These are phyloP conservation scores for Bullera alba DNA, from an alignment of 768 basidiomycete species.

Conservation along the genomic window DNA sequence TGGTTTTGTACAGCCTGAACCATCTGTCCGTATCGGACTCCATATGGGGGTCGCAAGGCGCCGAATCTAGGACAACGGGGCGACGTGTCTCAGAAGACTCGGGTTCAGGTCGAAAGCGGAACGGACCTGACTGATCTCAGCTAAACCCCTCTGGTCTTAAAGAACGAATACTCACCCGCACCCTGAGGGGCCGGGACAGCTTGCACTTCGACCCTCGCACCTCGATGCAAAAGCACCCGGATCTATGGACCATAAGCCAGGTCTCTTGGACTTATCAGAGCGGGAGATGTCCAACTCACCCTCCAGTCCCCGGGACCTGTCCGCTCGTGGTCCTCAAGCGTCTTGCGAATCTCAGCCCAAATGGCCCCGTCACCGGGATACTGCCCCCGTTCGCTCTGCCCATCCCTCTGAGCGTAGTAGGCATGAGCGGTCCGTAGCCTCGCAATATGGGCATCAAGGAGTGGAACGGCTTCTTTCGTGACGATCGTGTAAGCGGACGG, in stretches of 20 bases:
- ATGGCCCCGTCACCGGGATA: slow-evolving; percentile 26
- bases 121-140: not conserved
- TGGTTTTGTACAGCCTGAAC: slow-evolving; percentile 29
- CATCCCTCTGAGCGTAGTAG: slow-evolving; percentile 14
- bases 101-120: not conserved
- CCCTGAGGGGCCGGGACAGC: slow-evolving; percentile 16
- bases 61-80: slow-evolving; percentile 17
- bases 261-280: not conserved
- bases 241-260: slow-evolving; percentile 9
- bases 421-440: slow-evolving; percentile 24
- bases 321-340: slow-evolving; percentile 11
- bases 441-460: slow-evolving; percentile 22
- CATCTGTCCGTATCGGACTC: slow-evolving; percentile 7
- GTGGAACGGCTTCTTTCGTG: slow-evolving; percentile 12
- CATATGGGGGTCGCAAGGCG: not conserved
- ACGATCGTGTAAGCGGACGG: not conserved
- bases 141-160: not conserved
- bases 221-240: slow-evolving; percentile 21
- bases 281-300: slow-evolving; percentile 8
- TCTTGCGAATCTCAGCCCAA: slow-evolving; percentile 11
- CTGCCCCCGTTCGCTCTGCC: slow-evolving; percentile 19
- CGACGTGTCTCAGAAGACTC: not conserved
- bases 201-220: slow-evolving; percentile 17
- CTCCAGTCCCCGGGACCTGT: slow-evolving; percentile 23
- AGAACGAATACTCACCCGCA: slow-evolving; percentile 6